Conservation (phyloP, 2,329 filamentous ascomycete species). For the Colletotrichum agaves region DNA sequence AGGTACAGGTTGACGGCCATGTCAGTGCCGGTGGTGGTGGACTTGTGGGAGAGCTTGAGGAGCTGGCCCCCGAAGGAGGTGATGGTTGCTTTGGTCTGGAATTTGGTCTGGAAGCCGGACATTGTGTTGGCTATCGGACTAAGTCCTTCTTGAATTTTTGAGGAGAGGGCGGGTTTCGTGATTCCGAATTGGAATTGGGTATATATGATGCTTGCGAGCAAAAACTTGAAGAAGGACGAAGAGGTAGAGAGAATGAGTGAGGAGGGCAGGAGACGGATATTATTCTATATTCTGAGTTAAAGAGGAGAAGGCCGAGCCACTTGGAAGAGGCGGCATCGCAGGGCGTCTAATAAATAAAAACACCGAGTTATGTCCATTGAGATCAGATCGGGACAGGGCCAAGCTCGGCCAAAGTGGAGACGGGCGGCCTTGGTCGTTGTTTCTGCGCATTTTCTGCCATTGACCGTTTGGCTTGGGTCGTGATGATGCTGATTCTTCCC, state of each 20-base stretch:
- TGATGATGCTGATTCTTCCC: slow-evolving; percentile 33
- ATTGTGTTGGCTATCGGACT: slow-evolving; percentile 57
- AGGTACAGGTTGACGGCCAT: slow-evolving; percentile 96
- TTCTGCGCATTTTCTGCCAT: slow-evolving; percentile 24
- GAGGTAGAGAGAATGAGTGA: background rate
- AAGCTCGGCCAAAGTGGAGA: slow-evolving; percentile 34
- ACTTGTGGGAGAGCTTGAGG: slow-evolving; percentile 90
- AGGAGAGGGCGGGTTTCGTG: background rate
- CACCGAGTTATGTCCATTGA: slow-evolving; percentile 38
- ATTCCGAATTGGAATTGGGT: slow-evolving; percentile 18
- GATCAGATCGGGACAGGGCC: slow-evolving; percentile 31
- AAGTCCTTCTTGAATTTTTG: background rate
- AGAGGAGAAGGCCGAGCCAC: slow-evolving; percentile 20
- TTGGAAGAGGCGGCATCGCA: slow-evolving; percentile 21
- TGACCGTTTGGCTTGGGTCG: slow-evolving; percentile 28
- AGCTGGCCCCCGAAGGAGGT: slow-evolving; percentile 93
- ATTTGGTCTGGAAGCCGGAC: slow-evolving; percentile 85
- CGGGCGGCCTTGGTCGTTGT: slow-evolving; percentile 23
- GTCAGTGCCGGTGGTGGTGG: slow-evolving; percentile 80
- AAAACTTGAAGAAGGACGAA: background rate
- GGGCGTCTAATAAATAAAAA: slow-evolving; percentile 36
- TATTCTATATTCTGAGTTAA: slow-evolving; percentile 31
- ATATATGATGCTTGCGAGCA: slow-evolving; percentile 33
- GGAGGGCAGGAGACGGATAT: slow-evolving; percentile 6
- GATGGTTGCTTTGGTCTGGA: slow-evolving; percentile 91